Evolutionary conservation across 148 eudicot genomes (phyloP).

Genomic region (Amaranthus palmeri): DNA sequence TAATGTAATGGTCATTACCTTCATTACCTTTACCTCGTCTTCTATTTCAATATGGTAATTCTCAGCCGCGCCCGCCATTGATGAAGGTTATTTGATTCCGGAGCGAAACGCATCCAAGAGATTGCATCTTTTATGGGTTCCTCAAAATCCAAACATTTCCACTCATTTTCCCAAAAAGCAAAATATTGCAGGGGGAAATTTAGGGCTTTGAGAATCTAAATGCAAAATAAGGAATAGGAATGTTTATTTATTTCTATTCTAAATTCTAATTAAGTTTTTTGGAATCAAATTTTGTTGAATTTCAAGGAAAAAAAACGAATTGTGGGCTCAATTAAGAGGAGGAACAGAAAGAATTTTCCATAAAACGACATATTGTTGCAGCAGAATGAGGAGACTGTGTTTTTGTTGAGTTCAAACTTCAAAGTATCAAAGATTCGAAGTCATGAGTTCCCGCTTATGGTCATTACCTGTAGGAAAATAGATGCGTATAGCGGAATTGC

Average conservation of each 20-base stretch:
- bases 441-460: too few relatives aligned
- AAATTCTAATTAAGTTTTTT: too few relatives aligned
- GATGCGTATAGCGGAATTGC: too few relatives aligned
- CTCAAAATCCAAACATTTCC: constrained; percentile 37
- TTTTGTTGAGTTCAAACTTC: too few relatives aligned
- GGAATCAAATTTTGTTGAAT: neutral
- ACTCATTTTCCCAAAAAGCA: constrained; percentile 27
- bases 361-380: too few relatives aligned
- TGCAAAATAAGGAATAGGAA: neutral
- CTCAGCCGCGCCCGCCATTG: too few relatives aligned
- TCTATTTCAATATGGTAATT: too few relatives aligned
- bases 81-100: constrained; percentile 62
- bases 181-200: neutral
- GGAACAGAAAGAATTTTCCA: neutral
- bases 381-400: too few relatives aligned
- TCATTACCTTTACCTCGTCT: too few relatives aligned
- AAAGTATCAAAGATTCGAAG: too few relatives aligned
- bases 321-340: neutral
- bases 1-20: too few relatives aligned
- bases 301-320: neutral
- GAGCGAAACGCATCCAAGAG: constrained; percentile 70
- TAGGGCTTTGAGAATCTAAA: neutral
- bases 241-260: neutral
- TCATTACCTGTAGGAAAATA: too few relatives aligned
- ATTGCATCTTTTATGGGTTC: constrained; percentile 63